phyloP scores from a whole-genome alignment of 352 stramenopile species.

The Globisporangium parvum region DNA sequence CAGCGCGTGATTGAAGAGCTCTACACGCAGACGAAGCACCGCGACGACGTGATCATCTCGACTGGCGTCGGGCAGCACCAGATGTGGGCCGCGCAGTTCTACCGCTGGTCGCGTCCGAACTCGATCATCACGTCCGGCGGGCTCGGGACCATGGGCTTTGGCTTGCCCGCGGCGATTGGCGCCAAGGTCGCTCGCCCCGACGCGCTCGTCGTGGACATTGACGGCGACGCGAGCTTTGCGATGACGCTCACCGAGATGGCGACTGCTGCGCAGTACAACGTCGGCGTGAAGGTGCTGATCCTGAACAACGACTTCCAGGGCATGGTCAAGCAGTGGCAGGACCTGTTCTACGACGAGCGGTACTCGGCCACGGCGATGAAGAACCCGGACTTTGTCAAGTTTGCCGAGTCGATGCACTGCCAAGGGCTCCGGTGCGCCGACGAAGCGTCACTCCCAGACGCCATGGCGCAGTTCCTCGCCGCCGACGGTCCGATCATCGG shows the following conservation, averaged over 20 bases:
- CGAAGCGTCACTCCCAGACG: constrained; percentile 85
- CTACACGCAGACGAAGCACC: constrained; percentile 90
- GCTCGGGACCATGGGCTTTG: constrained; percentile 94
- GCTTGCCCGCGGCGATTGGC: constrained; percentile 90
- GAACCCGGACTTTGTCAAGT: constrained; percentile 93
- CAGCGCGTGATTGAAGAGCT: constrained; percentile 93
- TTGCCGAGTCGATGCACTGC: constrained; percentile 92
- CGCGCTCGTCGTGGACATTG: constrained; percentile 86
- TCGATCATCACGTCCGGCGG: constrained; percentile 92
- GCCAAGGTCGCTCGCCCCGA: constrained; percentile 91
- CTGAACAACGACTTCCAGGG: constrained; percentile 96
- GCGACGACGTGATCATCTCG: constrained; percentile 91
- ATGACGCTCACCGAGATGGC: constrained; percentile 97
- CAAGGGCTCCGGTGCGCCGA: constrained; percentile 86
- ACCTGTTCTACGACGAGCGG: constrained; percentile 94
- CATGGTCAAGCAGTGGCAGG: constrained; percentile 98
- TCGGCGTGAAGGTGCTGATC: constrained; percentile 94
- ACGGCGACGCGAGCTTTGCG: constrained; percentile 94
- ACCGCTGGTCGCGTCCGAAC: constrained; percentile 92
- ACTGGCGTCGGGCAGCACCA: constrained; percentile 95
- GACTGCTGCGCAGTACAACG: constrained; percentile 91
- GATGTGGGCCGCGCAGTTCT: constrained; percentile 96
- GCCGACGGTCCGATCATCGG: constrained; percentile 92
- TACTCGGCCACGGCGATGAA: constrained; percentile 89
- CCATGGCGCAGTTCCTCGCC: constrained; percentile 92